Evolutionary conservation across 441 rosid species (phyloP), one percentile per base, ranked within the genome.

Genomic region (Populus hybrid): DNA sequence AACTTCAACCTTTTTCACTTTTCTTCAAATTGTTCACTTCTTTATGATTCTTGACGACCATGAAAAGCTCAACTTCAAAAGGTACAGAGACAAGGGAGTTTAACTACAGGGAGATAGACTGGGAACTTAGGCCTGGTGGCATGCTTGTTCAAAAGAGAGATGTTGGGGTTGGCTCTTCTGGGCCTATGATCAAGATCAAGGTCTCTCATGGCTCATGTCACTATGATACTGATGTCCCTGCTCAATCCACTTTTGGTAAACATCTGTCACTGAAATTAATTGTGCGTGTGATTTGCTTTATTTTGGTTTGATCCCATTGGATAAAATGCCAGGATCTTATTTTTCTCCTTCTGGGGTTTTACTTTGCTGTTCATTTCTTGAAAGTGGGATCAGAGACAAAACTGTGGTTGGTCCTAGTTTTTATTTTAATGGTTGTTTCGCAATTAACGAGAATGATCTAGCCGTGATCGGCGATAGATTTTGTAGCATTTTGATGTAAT

Each of bases 111-210:
- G 81, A 81, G 79, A 87, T 84, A 79, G 81, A 83, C 57, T 85
- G 90, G 90, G 91, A 88, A 81, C 77, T 84, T 54, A 83, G 90
- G 65, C 90, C 88, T 69, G 86, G 85, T 68, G 89, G 93, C 24
- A 86, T 86, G 91, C 88, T 89, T 42, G 91, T 88, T 69, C 93
- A 89, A 71, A 85, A 83, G 85, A 85, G 91, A 81, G 83, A 81
- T 57, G 69, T 72, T 57, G 87, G 77, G 21, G 81, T 66, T 80
- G 80, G 57, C 70, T 40, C 81, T 72, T 79, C 82, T 12, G 82
- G 85, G 1, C 85, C 89, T 9, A 73, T 73, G 83, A 88, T 89
- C 85, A 85, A 85, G 76, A 83, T 86, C 84, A 83, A 78, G 75
- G 89, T 88, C 72, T 86, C 90, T 72, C 77, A 83, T 73, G 84